phyloP scores from a whole-genome alignment of 257 asterid genomes.

The Solanum gandarillasii region DNA sequence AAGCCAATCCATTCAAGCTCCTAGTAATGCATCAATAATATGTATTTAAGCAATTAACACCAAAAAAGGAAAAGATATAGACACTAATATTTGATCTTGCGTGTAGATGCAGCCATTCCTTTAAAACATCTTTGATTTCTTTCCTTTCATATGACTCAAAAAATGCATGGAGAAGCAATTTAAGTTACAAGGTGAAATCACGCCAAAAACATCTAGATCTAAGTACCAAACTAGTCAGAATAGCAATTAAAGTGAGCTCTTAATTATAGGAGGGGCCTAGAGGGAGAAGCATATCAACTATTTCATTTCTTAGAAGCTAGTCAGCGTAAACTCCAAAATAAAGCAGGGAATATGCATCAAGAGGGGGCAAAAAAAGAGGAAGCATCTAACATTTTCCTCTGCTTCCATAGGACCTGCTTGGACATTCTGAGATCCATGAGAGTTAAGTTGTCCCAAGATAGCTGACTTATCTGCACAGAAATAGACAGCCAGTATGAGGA shows the following conservation, averaged over 20 bases:
- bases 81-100: not conserved
- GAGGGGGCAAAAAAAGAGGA: not conserved
- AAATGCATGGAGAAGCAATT: not conserved
- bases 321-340: not conserved
- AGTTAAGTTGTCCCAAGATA: slow-evolving; percentile 19
- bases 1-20: not conserved
- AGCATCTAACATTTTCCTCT: slow-evolving; percentile 46
- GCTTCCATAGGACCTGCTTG: slow-evolving; percentile 22
- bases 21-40: not conserved
- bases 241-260: not conserved
- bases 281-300: not conserved
- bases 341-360: slow-evolving; percentile 1
- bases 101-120: not conserved
- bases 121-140: not conserved
- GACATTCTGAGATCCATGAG: slow-evolving; percentile 24
- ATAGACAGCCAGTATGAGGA: not conserved
- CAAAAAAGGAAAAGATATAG: not conserved
- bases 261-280: not conserved
- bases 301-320: not conserved
- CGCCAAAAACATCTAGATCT: not conserved
- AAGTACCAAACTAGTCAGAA: not conserved
- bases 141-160: not conserved
- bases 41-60: not conserved
- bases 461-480: slow-evolving; percentile 30
- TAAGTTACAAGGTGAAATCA: not conserved